Conservation (phyloP, 345 rosid genomes). For the Ceriops decandra region DNA sequence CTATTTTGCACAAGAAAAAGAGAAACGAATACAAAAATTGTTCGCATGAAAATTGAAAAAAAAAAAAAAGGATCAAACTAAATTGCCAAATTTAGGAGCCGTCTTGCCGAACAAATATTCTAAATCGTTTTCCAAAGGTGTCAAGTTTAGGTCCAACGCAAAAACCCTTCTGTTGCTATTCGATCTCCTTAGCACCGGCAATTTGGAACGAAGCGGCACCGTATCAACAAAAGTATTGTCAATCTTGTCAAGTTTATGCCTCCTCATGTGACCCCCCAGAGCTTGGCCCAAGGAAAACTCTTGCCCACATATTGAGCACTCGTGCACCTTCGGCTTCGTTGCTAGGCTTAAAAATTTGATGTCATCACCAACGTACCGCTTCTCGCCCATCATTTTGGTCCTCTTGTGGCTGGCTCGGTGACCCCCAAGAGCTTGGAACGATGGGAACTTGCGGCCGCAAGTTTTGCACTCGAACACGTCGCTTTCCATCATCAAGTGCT, state of each 20-base stretch:
- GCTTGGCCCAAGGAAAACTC: slow-evolving; percentile 65
- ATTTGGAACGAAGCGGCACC: slow-evolving; percentile 12
- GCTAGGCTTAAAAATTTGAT: background rate
- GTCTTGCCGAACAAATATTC: slow-evolving; percentile 46
- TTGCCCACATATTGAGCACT: slow-evolving; percentile 60
- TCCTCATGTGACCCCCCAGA: slow-evolving; percentile 77
- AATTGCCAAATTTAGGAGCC: slow-evolving; percentile 50
- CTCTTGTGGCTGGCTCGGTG: slow-evolving; percentile 76
- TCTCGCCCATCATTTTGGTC: slow-evolving; percentile 27
- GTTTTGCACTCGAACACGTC: slow-evolving; percentile 57
- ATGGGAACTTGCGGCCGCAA: slow-evolving; percentile 54
- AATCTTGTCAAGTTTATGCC: slow-evolving; percentile 38
- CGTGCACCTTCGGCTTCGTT: slow-evolving; percentile 35
- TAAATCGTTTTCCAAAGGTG: slow-evolving; percentile 78
- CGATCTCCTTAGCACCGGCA: slow-evolving; percentile 52
- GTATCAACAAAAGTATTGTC: background rate
- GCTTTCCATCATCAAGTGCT: background rate
- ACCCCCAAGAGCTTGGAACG: slow-evolving; percentile 77
- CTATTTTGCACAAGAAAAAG: background rate
- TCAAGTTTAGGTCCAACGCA: slow-evolving; percentile 62
- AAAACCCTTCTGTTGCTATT: slow-evolving; percentile 48
- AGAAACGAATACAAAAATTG: background rate
- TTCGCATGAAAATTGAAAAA: background rate
- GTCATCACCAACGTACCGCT: background rate
- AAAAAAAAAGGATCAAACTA: slow-evolving; percentile 20